Evolutionary conservation across 2,329 filamentous ascomycete genomes (phyloP), one percentile per base, ranked within the genome.

Genomic region (Xylariaceae sp.): DNA sequence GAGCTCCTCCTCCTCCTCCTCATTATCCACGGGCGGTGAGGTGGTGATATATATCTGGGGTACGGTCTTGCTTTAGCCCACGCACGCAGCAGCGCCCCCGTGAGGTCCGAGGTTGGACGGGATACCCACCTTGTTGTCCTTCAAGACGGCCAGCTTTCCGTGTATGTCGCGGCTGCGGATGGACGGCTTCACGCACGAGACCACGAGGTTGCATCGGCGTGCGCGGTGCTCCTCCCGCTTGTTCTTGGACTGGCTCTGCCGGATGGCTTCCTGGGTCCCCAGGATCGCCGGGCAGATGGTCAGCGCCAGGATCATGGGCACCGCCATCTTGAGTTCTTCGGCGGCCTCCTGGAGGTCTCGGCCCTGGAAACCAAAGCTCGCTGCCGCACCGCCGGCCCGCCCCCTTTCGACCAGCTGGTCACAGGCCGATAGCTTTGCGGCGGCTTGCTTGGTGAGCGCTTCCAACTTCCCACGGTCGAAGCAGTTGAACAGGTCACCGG

Each of bases 31-130:
- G n/a, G 31, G 27, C 8, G 36, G 19, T 24, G 51, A 57, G 9
- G 62, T 67, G 33, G 68, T 69, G 14, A 72, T 62, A 42, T 67
- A 71, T 10, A 72, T 49, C 56, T n/a, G n/a, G n/a, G n/a, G n/a
- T n/a, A n/a, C n/a, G n/a, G n/a, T n/a, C n/a, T n/a, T n/a, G n/a
- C n/a, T n/a, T n/a, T n/a, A n/a, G n/a, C n/a, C n/a, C n/a, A n/a
- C n/a, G n/a, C n/a, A n/a, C n/a, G n/a, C n/a, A n/a, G n/a, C n/a
- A n/a, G n/a, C n/a, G n/a, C n/a, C n/a, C n/a, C n/a, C n/a, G 10
- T 31, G 16, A 8, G 29, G 13, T 10, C 14, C 9, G 9, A 10
- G 1, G 27, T 5, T 31, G 21, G 33, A 19, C 8, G 14, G 11
- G 7, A 12, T 16, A 17, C 34, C 29, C 42, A 64, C 64, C 50